Evolutionary conservation across 2,329 filamentous ascomycete species (phyloP).

Genomic region (Lecanoromycetidae sp.): DNA sequence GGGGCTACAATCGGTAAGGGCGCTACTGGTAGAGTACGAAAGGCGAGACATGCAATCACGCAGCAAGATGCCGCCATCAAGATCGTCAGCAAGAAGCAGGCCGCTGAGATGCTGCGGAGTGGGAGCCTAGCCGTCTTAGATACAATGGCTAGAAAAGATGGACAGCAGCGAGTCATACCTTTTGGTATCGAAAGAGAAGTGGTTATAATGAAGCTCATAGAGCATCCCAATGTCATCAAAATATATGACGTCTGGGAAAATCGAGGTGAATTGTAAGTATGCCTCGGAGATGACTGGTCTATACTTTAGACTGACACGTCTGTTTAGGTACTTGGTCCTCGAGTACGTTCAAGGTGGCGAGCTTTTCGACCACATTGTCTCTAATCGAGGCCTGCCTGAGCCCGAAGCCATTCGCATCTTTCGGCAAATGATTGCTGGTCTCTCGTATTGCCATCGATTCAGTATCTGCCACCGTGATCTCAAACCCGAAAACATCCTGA

Average conservation of each 20-base stretch:
- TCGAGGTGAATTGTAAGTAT: constrained; percentile 72
- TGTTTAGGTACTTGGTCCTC: constrained; percentile 74
- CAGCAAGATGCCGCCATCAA: constrained; percentile 82
- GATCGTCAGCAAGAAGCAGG: constrained; percentile 76
- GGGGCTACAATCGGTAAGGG: constrained; percentile 82
- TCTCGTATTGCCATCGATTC: constrained; percentile 86
- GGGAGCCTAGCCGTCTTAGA: constrained; percentile 77
- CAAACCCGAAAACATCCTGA: constrained; percentile 92
- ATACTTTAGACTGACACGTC: constrained; percentile 2
- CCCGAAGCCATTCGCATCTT: constrained; percentile 74
- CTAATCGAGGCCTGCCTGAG: constrained; percentile 61
- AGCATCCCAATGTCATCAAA: constrained; percentile 88
- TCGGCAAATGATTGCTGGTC: constrained; percentile 80
- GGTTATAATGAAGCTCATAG: constrained; percentile 89
- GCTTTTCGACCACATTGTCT: constrained; percentile 74
- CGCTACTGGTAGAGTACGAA: constrained; percentile 73
- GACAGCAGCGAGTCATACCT: constrained; percentile 62
- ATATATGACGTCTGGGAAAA: constrained; percentile 98
- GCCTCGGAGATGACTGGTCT: constrained; percentile 1
- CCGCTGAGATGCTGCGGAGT: constrained; percentile 70
- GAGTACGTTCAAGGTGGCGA: constrained; percentile 81
- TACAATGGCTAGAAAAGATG: constrained; percentile 52
- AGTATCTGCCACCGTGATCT: constrained; percentile 93
- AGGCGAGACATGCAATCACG: constrained; percentile 68
- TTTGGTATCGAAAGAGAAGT: constrained; percentile 89